A percentile compares a stretch with the other conserved stretches of the same genome.
Conservation (phyloP, 164 flowering plant species). For the Aristolochia contorta region DNA sequence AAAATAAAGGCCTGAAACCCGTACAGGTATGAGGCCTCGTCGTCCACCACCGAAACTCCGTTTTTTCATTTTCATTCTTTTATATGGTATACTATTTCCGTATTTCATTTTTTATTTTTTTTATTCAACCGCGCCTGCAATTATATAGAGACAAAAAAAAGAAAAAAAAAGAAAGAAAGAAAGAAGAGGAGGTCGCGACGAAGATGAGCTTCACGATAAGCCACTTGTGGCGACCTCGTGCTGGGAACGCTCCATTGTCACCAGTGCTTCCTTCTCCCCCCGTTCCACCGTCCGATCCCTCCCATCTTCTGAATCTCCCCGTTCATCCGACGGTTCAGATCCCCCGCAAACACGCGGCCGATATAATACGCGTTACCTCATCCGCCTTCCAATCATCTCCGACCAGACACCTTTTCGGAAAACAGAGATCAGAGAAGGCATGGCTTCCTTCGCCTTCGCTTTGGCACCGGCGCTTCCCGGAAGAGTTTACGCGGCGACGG, state of each 20-base stretch:
- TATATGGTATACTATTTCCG: too few species aligned
- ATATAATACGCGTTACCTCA: background rate
- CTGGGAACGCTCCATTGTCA: background rate
- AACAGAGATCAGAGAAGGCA: background rate
- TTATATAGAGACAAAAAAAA: too few species aligned
- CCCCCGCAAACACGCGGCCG: background rate
- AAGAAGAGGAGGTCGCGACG: background rate
- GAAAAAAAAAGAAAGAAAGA: background rate
- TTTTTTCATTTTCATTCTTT: too few species aligned
- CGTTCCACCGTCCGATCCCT: background rate
- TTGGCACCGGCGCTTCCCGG: constrained; percentile 1
- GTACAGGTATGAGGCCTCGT: background rate
- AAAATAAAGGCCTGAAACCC: too few species aligned
- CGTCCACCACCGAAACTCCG: background rate
- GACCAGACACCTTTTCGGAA: background rate
- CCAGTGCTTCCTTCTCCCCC: background rate
- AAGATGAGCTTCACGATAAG: background rate
- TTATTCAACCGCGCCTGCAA: background rate
- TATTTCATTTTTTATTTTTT: background rate
- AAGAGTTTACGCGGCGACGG: constrained; percentile 11
- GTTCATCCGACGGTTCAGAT: background rate
- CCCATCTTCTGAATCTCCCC: background rate
- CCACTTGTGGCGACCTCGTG: constrained; percentile 6
- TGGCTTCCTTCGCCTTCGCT: constrained; percentile 4
- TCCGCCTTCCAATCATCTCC: background rate